Evolutionary conservation across 257 asterid species (phyloP).

Genomic region (Solanum pennellii): DNA sequence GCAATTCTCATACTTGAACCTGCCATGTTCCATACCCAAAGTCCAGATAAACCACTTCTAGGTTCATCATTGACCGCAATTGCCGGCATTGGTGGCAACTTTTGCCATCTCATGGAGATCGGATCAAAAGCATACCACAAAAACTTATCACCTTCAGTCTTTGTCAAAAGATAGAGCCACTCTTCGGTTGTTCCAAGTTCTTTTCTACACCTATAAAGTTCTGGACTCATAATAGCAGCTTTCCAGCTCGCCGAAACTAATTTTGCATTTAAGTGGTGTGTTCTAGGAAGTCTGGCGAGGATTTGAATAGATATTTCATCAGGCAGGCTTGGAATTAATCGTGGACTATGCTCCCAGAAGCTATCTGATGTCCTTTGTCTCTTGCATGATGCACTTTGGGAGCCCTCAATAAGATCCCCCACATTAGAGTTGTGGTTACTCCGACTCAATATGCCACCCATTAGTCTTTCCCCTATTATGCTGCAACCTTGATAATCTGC

Average conservation of each 20-base stretch:
- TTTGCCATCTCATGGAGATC: constrained; percentile 51
- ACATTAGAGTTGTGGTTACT: constrained; percentile 22
- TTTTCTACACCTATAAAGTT: constrained; percentile 53
- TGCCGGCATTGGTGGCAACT: constrained; percentile 66
- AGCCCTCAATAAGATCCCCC: constrained; percentile 21
- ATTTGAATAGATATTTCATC: constrained; percentile 78
- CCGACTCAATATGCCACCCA: constrained; percentile 72
- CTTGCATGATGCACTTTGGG: constrained; percentile 56
- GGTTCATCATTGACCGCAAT: constrained; percentile 24
- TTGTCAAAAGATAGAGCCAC: constrained; percentile 75
- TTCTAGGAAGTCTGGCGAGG: constrained; percentile 70
- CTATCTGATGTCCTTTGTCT: constrained; percentile 47
- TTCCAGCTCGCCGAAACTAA: constrained; percentile 68
- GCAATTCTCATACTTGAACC: constrained; percentile 38
- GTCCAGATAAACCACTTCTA: constrained; percentile 35
- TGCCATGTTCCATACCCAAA: constrained; percentile 48
- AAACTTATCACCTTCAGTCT: constrained; percentile 44
- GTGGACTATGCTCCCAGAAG: constrained; percentile 57
- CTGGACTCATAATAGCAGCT: constrained; percentile 49
- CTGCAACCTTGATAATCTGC: background rate
- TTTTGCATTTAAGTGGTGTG: constrained; percentile 39
- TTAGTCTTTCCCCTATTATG: constrained; percentile 5
- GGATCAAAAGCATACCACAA: constrained; percentile 84
- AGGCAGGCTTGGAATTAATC: constrained; percentile 67
- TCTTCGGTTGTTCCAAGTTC: constrained; percentile 64